Evolutionary conservation across 176 grass and related monocot species (phyloP).

Genomic region (Phyllostachys edulis): DNA sequence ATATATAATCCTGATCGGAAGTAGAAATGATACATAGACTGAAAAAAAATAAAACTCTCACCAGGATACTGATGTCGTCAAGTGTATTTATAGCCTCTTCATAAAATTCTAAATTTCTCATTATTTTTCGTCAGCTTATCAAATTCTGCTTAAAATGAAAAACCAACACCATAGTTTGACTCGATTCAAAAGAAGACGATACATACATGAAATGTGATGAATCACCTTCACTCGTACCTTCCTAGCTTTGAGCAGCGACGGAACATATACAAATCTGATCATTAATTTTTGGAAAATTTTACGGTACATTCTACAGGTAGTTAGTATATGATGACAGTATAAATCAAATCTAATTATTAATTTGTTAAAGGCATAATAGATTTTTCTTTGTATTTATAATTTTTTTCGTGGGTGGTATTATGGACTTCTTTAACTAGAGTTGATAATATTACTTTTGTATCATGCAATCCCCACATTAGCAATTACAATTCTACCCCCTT

Average conservation of each 20-base stretch:
- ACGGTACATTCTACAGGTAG: too few relatives aligned
- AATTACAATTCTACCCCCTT: too few relatives aligned
- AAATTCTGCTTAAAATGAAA: background rate
- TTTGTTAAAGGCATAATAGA: too few relatives aligned
- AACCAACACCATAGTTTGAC: background rate
- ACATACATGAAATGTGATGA: background rate
- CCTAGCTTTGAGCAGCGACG: background rate
- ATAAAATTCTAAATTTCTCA: conserved; percentile 6
- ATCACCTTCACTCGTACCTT: background rate
- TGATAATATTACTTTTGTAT: too few relatives aligned
- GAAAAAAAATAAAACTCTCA: background rate
- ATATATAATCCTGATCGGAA: conserved; percentile 12
- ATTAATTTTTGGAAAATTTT: too few relatives aligned
- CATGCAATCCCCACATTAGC: too few relatives aligned
- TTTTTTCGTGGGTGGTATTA: too few relatives aligned
- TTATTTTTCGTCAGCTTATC: background rate
- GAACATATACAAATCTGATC: background rate
- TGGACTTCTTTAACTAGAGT: too few relatives aligned
- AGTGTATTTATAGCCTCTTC: conserved; percentile 20
- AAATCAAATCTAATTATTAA: too few relatives aligned
- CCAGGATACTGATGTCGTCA: conserved; percentile 10
- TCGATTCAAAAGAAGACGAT: background rate
- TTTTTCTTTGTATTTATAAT: too few relatives aligned
- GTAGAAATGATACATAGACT: conserved; percentile 22
- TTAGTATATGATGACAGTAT: too few relatives aligned